Conservation (phyloP, 495 filamentous ascomycete species). For the Penicillium bialowiezense region DNA sequence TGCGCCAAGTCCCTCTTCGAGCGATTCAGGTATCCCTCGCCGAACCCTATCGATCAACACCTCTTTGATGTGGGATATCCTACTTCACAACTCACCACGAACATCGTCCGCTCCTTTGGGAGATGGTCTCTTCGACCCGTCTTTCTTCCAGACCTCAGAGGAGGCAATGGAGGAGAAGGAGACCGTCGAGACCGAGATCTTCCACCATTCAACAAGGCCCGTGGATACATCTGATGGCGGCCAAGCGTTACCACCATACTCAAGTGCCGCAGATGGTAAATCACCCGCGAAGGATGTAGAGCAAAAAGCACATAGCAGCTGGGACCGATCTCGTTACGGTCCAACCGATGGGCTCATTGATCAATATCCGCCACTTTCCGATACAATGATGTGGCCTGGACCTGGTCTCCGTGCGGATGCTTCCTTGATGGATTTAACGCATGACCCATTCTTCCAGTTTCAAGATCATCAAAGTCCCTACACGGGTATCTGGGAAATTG, state of each 20-base stretch:
- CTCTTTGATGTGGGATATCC: conserved; percentile 45
- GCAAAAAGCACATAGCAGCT: too few relatives aligned
- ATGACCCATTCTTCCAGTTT: conserved; percentile 30
- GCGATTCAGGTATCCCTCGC: conserved; percentile 30
- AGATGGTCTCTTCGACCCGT: too few relatives aligned
- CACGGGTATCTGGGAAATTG: conserved; percentile 26
- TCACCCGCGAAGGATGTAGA: too few relatives aligned
- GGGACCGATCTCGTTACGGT: too few relatives aligned
- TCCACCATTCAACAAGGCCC: conserved; percentile 36
- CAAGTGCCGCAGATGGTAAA: conserved; percentile 13
- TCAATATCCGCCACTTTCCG: conserved; percentile 2
- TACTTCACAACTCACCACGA: conserved; percentile 28
- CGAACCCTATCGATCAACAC: conserved; percentile 40
- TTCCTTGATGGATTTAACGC: conserved; percentile 29
- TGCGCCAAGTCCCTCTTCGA: too few relatives aligned
- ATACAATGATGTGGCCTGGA: conserved; percentile 9
- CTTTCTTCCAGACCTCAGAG: not conserved
- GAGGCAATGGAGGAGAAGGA: conserved; percentile 20
- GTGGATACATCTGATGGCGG: conserved; percentile 42
- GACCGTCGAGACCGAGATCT: conserved; percentile 41
- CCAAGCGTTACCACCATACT: conserved; percentile 29
- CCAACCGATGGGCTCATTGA: not conserved
- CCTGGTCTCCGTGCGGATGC: conserved; percentile 24
- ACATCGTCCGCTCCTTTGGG: not conserved
- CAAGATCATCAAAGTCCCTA: conserved; percentile 27